Conservation (phyloP, 108 stramenopile species). For the Tribonema minus region DNA sequence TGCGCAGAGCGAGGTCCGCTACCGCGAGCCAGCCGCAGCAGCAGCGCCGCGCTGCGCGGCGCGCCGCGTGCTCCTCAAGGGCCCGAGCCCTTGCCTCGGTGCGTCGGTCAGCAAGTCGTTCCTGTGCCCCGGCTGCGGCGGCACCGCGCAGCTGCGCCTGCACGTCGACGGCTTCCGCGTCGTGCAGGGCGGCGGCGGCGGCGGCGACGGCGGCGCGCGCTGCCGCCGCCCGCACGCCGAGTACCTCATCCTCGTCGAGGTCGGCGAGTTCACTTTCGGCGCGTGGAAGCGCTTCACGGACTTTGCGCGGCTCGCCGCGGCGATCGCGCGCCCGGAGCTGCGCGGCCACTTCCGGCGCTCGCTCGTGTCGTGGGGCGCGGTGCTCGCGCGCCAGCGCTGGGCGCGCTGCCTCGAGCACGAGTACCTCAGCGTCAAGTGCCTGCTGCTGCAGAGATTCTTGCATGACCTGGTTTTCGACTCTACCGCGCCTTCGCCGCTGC, state of each 20-base stretch:
- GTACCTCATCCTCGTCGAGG: not conserved
- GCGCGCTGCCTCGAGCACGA: slow-evolving; percentile 79
- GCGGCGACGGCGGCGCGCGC: not conserved
- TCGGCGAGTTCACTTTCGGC: not conserved
- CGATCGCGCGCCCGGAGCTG: slow-evolving; percentile 2
- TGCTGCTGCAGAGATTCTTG: no score
- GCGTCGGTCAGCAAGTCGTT: slow-evolving; percentile 9
- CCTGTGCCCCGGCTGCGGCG: not conserved
- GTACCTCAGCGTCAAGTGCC: slow-evolving; percentile 77
- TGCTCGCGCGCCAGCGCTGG: slow-evolving; percentile 80
- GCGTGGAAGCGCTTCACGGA: not conserved
- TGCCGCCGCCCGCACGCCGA: slow-evolving; percentile 22
- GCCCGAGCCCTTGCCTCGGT: not conserved
- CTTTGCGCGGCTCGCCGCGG: not conserved
- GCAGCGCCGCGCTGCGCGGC: no score
- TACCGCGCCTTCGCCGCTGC: no score
- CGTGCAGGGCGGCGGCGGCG: not conserved
- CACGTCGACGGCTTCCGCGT: slow-evolving; percentile 14
- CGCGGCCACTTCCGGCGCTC: slow-evolving; percentile 4
- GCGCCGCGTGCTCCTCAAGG: not conserved
- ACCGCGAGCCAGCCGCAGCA: slow-evolving; percentile 4
- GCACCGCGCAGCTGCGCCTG: not conserved
- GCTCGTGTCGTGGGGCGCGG: slow-evolving; percentile 51
- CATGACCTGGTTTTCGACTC: no score
- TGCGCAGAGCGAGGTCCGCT: slow-evolving; percentile 68